phyloP scores from a whole-genome alignment of 1,284 basidiomycete genomes.

The Stygiomarasmius scandens region DNA sequence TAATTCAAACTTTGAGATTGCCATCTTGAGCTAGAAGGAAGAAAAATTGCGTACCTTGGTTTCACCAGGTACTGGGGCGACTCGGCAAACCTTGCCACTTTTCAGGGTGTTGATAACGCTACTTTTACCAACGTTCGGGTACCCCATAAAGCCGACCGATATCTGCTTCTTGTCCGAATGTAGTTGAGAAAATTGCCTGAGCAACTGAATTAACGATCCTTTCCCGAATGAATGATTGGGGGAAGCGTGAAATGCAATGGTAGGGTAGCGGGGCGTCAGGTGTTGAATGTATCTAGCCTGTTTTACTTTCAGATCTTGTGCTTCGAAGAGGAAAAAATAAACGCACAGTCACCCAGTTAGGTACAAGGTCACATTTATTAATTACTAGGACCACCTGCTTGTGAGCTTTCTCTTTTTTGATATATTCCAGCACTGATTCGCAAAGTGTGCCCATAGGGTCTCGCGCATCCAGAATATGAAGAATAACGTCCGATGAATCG shows the following conservation, averaged over 20 bases:
- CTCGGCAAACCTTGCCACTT: slow-evolving; percentile 96
- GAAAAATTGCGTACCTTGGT: slow-evolving; percentile 71
- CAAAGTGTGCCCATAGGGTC: slow-evolving; percentile 98
- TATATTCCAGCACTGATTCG: slow-evolving; percentile 91
- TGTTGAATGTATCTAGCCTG: slow-evolving; percentile 97
- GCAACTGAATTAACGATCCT: slow-evolving; percentile 94
- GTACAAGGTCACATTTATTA: slow-evolving; percentile 98
- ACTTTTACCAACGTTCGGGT: slow-evolving; percentile 98
- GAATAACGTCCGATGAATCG: slow-evolving; percentile 95
- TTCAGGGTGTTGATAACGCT: slow-evolving; percentile 99
- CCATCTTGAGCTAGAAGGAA: neutral
- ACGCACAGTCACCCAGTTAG: slow-evolving; percentile 98
- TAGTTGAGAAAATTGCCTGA: slow-evolving; percentile 95
- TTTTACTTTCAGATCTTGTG: slow-evolving; percentile 14
- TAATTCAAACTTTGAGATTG: slow-evolving; percentile 25
- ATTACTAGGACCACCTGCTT: slow-evolving; percentile 97
- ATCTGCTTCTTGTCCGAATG: slow-evolving; percentile 99
- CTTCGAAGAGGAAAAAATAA: slow-evolving; percentile 9
- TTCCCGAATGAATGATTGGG: slow-evolving; percentile 99
- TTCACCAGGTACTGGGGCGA: slow-evolving; percentile 97
- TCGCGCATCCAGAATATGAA: slow-evolving; percentile 95
- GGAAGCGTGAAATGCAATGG: slow-evolving; percentile 97
- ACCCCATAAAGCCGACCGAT: slow-evolving; percentile 96
- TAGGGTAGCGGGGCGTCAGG: slow-evolving; percentile 92
- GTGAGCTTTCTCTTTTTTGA: slow-evolving; percentile 95